phyloP scores from a whole-genome alignment of 495 filamentous ascomycete genomes.

The Lichina pygmaea region DNA sequence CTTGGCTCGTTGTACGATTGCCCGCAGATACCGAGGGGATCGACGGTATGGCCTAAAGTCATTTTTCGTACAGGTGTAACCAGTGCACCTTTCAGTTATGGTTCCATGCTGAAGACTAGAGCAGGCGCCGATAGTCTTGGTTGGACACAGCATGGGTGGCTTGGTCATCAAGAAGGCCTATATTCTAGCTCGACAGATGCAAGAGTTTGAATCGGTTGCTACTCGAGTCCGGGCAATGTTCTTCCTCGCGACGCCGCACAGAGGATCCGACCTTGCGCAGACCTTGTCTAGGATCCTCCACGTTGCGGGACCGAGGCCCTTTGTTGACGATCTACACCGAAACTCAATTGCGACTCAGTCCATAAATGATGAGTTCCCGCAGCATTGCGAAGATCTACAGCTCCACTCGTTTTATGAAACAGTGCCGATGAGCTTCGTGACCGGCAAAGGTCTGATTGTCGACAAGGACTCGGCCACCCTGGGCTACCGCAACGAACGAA shows the following conservation, averaged over 20 bases:
- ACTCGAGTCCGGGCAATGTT: constrained; percentile 16
- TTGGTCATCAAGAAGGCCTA: constrained; percentile 21
- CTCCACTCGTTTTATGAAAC: constrained; percentile 1
- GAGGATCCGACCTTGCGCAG: constrained; percentile 19
- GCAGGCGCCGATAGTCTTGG: constrained; percentile 15
- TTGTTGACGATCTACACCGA: neutral
- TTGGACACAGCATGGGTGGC: constrained; percentile 27
- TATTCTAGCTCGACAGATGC: constrained; percentile 8
- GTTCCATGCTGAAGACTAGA: constrained; percentile 4
- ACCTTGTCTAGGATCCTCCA: constrained; percentile 15
- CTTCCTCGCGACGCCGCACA: constrained; percentile 25
- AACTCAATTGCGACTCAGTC: neutral
- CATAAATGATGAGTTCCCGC: neutral
- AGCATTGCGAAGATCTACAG: neutral
- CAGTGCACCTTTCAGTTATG: neutral
- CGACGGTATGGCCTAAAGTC: neutral
- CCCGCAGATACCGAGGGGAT: constrained; percentile 4
- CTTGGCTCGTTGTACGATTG: constrained; percentile 14
- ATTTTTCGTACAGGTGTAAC: neutral
- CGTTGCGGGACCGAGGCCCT: neutral
- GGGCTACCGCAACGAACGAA: neutral
- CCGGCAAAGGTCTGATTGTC: neutral
- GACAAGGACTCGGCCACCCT: neutral
- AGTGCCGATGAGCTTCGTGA: neutral
- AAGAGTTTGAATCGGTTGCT: constrained; percentile 8